Percentiles rank a stretch among this genome's conserved stretches.
phyloP scores from a whole-genome alignment of 495 filamentous ascomycete species.

The Schizothecium vesticola region DNA sequence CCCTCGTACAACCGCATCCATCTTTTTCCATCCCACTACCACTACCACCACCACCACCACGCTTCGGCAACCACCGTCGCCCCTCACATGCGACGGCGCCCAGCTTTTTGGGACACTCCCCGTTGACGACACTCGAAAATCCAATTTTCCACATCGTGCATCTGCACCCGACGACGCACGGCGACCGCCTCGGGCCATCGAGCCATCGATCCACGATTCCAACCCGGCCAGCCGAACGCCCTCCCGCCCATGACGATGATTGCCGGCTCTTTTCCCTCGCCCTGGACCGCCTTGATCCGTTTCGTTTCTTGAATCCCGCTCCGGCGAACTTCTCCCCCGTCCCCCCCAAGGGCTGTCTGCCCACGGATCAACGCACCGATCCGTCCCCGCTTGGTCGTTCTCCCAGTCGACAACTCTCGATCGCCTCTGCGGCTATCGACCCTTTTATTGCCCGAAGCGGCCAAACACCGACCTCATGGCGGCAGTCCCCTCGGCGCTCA shows the following conservation, averaged over 20 bases:
- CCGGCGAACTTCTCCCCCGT: constrained; percentile 9
- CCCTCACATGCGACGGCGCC: constrained; percentile 8
- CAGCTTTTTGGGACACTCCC: constrained; percentile 13
- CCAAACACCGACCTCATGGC: constrained; percentile 17
- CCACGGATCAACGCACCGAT: constrained; percentile 8
- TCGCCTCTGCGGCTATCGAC: neutral
- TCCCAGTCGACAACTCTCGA: neutral
- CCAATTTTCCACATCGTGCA: constrained; percentile 11
- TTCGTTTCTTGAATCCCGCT: constrained; percentile 42
- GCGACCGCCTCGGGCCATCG: constrained; percentile 4
- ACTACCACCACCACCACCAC: constrained; percentile 11
- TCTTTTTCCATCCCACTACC: constrained; percentile 18
- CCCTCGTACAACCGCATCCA: constrained; percentile 24
- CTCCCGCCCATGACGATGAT: constrained; percentile 39
- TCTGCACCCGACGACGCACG: constrained; percentile 2
- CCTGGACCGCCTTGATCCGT: constrained; percentile 44
- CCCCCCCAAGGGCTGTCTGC: neutral
- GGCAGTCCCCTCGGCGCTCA: constrained; percentile 36
- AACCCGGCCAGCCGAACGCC: constrained; percentile 6
- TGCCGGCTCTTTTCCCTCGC: constrained; percentile 42
- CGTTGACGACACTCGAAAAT: constrained; percentile 4
- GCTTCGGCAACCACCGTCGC: constrained; percentile 15
- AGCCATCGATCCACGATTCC: neutral
- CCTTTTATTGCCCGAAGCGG: neutral
- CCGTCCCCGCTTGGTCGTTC: neutral